A percentile compares a stretch with the other conserved stretches of the same genome.
phyloP scores from a whole-genome alignment of 2,329 filamentous ascomycete genomes.

The Elsinoe batatas region DNA sequence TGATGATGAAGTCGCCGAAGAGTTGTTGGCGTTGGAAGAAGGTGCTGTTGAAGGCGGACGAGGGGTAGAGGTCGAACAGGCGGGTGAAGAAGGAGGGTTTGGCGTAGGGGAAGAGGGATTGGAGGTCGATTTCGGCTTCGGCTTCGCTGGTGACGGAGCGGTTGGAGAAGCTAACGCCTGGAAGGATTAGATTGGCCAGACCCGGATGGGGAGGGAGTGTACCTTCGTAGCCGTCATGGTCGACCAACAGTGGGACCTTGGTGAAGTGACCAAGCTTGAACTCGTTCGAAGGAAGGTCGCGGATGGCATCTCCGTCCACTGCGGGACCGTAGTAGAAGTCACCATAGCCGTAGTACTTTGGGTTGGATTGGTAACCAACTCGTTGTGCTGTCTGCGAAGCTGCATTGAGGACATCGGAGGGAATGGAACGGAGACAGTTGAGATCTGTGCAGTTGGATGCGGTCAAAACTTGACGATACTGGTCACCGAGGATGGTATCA shows the following conservation, averaged over 20 bases:
- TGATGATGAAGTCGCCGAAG: constrained; percentile 38
- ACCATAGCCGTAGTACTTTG: constrained; percentile 26
- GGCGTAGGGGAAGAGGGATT: constrained; percentile 27
- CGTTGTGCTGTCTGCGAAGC: constrained; percentile 20
- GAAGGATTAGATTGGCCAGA: constrained; percentile 20
- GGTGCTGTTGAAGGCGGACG: constrained; percentile 26
- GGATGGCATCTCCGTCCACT: constrained; percentile 32
- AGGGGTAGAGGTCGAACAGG: constrained; percentile 33
- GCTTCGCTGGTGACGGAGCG: constrained; percentile 21
- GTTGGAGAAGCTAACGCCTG: constrained; percentile 27
- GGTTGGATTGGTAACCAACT: constrained; percentile 16
- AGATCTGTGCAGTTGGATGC: constrained; percentile 25
- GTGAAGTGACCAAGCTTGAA: constrained; percentile 27
- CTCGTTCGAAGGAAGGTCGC: constrained; percentile 27
- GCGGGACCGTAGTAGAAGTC: constrained; percentile 34
- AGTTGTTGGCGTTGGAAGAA: constrained; percentile 30
- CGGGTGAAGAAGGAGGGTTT: constrained; percentile 30
- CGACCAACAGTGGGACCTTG: constrained; percentile 29
- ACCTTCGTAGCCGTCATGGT: constrained; percentile 26
- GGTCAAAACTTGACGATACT: constrained; percentile 24
- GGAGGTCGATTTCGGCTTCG: constrained; percentile 24
- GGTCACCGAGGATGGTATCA: constrained; percentile 23
- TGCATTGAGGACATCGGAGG: constrained; percentile 14
- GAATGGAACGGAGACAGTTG: constrained; percentile 21
- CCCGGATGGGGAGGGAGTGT: not conserved